Conservation (phyloP, 768 basidiomycete genomes). For the Phlebiopsis gigantea region DNA sequence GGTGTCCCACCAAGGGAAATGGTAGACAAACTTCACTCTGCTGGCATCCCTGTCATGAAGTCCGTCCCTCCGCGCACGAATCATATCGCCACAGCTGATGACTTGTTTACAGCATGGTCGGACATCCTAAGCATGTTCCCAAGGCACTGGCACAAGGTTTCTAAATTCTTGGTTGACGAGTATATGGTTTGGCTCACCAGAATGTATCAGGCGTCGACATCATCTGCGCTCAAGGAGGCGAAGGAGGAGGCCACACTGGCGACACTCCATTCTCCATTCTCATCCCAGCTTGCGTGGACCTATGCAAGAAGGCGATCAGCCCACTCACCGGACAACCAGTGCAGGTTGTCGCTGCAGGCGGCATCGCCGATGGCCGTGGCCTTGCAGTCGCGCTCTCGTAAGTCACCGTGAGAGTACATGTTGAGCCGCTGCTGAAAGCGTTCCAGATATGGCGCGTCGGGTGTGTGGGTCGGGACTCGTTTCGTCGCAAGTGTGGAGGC, state of each 20-base stretch:
- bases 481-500: slow-evolving; percentile 83
- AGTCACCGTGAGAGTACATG: slow-evolving; percentile 15
- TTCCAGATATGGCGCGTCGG: slow-evolving; percentile 64
- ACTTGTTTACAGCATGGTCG: slow-evolving; percentile 56
- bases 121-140: slow-evolving; percentile 79
- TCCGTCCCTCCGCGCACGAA: slow-evolving; percentile 30
- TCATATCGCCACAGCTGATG: neutral
- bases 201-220: slow-evolving; percentile 67
- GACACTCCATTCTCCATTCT: slow-evolving; percentile 77
- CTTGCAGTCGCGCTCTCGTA: slow-evolving; percentile 70
- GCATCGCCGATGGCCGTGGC: slow-evolving; percentile 78
- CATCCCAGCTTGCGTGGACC: slow-evolving; percentile 76
- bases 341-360: slow-evolving; percentile 79
- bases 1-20: slow-evolving; percentile 82
- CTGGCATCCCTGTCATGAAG: slow-evolving; percentile 85
- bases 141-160: slow-evolving; percentile 71
- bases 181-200: slow-evolving; percentile 6
- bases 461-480: slow-evolving; percentile 85
- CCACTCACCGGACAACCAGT: slow-evolving; percentile 76
- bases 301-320: slow-evolving; percentile 62
- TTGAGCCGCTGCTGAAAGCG: neutral
- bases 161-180: neutral
- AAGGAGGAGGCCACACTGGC: slow-evolving; percentile 88
- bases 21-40: slow-evolving; percentile 76
- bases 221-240: slow-evolving; percentile 84